phyloP scores from a whole-genome alignment of 2,329 filamentous ascomycete genomes.

The Neonectria faginata region DNA sequence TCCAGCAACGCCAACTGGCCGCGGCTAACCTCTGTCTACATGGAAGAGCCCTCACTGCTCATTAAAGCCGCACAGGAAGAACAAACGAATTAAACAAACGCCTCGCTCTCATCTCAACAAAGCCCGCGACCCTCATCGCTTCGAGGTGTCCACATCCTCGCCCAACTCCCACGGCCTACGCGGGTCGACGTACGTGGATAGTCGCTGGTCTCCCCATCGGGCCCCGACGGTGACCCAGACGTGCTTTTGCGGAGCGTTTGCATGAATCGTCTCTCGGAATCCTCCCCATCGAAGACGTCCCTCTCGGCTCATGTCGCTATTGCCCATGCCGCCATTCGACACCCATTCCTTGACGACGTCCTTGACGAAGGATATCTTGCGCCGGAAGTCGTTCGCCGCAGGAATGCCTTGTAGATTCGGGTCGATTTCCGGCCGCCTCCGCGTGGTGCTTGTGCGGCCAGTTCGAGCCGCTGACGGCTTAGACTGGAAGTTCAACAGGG shows the following conservation, averaged over 20 bases:
- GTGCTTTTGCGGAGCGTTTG: conserved; percentile 68
- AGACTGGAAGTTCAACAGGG: conserved; percentile 75
- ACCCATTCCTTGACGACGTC: conserved; percentile 79
- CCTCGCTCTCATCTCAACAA: conserved; percentile 37
- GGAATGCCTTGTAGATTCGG: conserved; percentile 73
- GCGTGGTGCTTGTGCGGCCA: conserved; percentile 59
- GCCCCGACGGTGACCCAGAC: conserved; percentile 78
- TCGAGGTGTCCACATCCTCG: conserved; percentile 61
- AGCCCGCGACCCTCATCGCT: conserved; percentile 39
- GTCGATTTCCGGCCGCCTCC: conserved; percentile 70
- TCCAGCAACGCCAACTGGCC: conserved; percentile 37
- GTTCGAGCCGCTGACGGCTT: conserved; percentile 56
- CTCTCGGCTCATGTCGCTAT: conserved; percentile 68
- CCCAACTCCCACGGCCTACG: conserved; percentile 65
- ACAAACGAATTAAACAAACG: conserved; percentile 40
- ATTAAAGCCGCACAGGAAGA: conserved; percentile 39
- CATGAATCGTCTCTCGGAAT: conserved; percentile 64
- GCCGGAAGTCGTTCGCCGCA: conserved; percentile 77
- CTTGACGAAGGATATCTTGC: conserved; percentile 80
- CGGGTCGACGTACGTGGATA: conserved; percentile 67
- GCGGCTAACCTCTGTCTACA: conserved; percentile 39
- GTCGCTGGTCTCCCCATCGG: conserved; percentile 67
- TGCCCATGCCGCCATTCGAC: conserved; percentile 75
- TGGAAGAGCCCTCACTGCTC: conserved; percentile 44
- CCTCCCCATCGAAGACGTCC: conserved; percentile 69